Conservation (phyloP, 2,329 filamentous ascomycete species). For the Plectosphaerella plurivora region DNA sequence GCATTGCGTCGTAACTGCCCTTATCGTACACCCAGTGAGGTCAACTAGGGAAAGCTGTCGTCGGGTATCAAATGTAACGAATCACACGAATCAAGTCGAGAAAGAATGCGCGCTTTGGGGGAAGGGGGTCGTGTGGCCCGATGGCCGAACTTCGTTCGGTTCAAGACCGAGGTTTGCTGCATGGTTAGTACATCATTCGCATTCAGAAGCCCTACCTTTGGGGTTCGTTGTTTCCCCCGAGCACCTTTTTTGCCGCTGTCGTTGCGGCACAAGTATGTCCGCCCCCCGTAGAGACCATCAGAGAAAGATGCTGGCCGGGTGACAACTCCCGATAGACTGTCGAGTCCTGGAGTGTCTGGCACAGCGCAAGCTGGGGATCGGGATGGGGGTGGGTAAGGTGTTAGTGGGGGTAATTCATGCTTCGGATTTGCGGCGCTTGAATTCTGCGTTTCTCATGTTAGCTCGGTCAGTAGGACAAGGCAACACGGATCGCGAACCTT, state of each 20-base stretch:
- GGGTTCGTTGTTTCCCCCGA: too few species aligned
- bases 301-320: too few species aligned
- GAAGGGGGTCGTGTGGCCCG: too few species aligned
- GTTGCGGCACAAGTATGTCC: too few species aligned
- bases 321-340: too few species aligned
- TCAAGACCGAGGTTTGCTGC: not conserved
- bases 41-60: not conserved
- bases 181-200: not conserved
- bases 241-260: too few species aligned
- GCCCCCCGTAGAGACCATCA: too few species aligned
- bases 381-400: too few species aligned
- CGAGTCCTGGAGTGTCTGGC: too few species aligned
- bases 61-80: not conserved
- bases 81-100: not conserved
- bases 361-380: too few species aligned
- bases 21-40: too few species aligned
- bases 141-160: not conserved
- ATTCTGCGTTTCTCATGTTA: conserved; percentile 13
- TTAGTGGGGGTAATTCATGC: not conserved
- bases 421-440: conserved; percentile 16
- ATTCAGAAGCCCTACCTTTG: not conserved
- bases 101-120: not conserved
- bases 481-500: conserved; percentile 10
- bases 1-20: too few species aligned
- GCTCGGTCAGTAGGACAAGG: not conserved